Conservation (phyloP, 208 protist species). For the Acanthamoeba sp. region DNA sequence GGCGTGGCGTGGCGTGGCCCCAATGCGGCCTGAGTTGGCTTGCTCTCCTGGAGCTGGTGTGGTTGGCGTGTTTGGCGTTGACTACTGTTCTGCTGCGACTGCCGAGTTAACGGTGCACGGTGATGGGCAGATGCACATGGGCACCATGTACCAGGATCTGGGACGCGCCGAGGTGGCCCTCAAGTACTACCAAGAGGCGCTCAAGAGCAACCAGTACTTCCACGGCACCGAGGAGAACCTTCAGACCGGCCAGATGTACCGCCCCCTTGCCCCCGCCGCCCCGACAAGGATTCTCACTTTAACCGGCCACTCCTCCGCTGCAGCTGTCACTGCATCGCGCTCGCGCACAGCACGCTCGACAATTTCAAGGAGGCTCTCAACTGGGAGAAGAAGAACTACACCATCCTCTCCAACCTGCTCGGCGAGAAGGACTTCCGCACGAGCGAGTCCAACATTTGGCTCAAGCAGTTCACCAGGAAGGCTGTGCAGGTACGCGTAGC, state of each 20-base stretch:
- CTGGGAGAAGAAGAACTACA: constrained; percentile 74
- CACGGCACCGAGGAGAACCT: constrained; percentile 29
- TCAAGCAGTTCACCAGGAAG: constrained; percentile 66
- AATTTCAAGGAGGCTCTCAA: constrained; percentile 69
- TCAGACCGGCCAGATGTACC: constrained; percentile 55
- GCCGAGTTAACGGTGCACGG: no score
- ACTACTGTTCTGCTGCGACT: neutral
- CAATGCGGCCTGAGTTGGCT: no score
- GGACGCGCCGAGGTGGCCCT: constrained; percentile 12
- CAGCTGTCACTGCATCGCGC: constrained; percentile 73
- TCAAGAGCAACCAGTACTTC: constrained; percentile 73
- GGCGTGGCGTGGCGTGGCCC: no score
- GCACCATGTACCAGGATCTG: constrained; percentile 68
- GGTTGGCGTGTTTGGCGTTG: neutral
- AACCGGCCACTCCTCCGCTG: neutral
- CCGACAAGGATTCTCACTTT: constrained; percentile 32
- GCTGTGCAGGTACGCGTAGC: constrained; percentile 29
- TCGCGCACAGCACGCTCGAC: neutral
- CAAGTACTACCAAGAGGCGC: neutral
- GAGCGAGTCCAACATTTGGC: constrained; percentile 69
- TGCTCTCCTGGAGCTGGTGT: neutral
- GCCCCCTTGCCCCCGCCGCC: neutral
- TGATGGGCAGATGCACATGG: constrained; percentile 73
- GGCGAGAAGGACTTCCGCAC: constrained; percentile 76
- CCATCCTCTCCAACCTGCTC: constrained; percentile 61